Evolutionary conservation across 2,329 filamentous ascomycete species (phyloP), one percentile per base, ranked within the genome.

Genomic region (Sarocladium oryzae): DNA sequence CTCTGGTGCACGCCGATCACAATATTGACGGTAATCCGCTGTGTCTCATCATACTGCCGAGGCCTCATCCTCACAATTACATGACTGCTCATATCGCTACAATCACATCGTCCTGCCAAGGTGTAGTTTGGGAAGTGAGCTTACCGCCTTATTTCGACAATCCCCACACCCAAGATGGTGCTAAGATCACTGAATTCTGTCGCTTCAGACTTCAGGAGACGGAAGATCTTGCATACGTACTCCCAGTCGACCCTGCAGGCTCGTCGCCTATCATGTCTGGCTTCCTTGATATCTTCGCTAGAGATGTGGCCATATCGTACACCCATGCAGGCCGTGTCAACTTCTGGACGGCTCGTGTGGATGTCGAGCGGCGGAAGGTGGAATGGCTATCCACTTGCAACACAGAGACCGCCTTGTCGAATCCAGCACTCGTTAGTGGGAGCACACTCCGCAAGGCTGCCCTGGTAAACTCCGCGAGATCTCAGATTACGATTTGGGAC

Each of bases 401-500:
- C 0, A 85, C 93, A 55, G 86, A 95, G 56, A 96, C 91, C 2
- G 83, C 85, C 1, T 76, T 96, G 16, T 65, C 69, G 0, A 79
- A 86, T 24, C 87, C 88, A 21, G 84, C 88, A 0, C 75, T 96
- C 24, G 88, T 87, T 10, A 95, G 89, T 61, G 90, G 88, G 13
- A 95, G 88, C 58, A 91, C 86, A 8, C 85, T 91, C 60, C 86
- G 91, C 56, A 96, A 95, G 65, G 87, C 88, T 21, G 90, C 90
- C 3, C 69, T 96, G 18, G 88, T 95, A 30, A 86, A 95, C 63
- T 75, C 80, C 2, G 74, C 78, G 13, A 82, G 85, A 55, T 89
- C 85, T 0, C 81, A 84, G 36, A 70, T 96, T 48, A 95, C 88
- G 0, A 95, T 96, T 48, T 96, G 91, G 92, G 91, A 96, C 61